These are phyloP conservation scores for Verticillium tricorpus DNA, from an alignment of 2,329 filamentous ascomycete genomes.

Conservation along the genomic window DNA sequence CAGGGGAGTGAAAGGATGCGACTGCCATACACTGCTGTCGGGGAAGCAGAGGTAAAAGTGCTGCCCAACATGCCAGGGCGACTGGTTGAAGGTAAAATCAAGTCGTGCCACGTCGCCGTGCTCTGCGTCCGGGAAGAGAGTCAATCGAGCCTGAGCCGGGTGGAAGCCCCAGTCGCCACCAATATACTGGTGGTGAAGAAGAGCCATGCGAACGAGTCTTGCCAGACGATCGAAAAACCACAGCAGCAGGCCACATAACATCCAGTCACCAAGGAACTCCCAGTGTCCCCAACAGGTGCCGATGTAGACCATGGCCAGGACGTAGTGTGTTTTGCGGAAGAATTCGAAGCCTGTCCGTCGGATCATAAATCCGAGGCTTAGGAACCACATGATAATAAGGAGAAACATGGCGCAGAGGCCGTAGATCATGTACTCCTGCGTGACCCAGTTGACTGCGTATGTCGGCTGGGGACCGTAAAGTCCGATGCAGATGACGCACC, in stretches of 20 bases:
- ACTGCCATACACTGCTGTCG: slow-evolving; percentile 64
- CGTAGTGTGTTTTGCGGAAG: slow-evolving; percentile 70
- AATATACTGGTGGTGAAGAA: slow-evolving; percentile 57
- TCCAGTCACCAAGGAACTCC: slow-evolving; percentile 61
- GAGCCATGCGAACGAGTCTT: slow-evolving; percentile 50
- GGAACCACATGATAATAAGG: slow-evolving; percentile 54
- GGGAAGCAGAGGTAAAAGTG: slow-evolving; percentile 69
- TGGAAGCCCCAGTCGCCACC: slow-evolving; percentile 45
- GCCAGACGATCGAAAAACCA: slow-evolving; percentile 61
- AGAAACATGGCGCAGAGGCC: slow-evolving; percentile 65
- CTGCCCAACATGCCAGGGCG: slow-evolving; percentile 61
- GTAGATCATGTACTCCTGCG: slow-evolving; percentile 66
- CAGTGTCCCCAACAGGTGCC: slow-evolving; percentile 75
- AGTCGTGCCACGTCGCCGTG: slow-evolving; percentile 60
- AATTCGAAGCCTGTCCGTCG: slow-evolving; percentile 68
- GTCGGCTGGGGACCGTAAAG: slow-evolving; percentile 69
- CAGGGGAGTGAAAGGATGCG: slow-evolving; percentile 65
- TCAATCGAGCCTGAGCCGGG: slow-evolving; percentile 43
- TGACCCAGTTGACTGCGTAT: slow-evolving; percentile 51
- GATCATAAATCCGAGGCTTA: slow-evolving; percentile 36
- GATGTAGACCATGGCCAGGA: slow-evolving; percentile 69
- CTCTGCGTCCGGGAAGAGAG: slow-evolving; percentile 48
- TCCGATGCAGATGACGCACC: slow-evolving; percentile 60
- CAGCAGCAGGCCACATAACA: slow-evolving; percentile 60
- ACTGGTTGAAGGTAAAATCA: slow-evolving; percentile 58